phyloP scores from a whole-genome alignment of 495 filamentous ascomycete species.

The Trichoderma erinaceum region DNA sequence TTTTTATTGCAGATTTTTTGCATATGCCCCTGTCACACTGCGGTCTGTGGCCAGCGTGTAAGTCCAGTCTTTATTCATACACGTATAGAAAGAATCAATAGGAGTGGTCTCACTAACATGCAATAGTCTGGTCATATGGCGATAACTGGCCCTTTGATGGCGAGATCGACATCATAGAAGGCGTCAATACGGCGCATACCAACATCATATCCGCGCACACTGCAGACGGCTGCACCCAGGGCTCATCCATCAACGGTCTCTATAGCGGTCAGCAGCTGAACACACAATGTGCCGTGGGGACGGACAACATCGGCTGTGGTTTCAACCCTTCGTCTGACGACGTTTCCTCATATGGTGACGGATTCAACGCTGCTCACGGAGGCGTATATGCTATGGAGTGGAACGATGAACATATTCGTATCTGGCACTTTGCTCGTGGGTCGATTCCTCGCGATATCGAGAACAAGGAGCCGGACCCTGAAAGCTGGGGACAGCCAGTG shows the following conservation, averaged over 20 bases:
- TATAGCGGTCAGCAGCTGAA: not conserved
- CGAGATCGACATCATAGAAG: constrained; percentile 88
- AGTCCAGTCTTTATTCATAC: constrained; percentile 12
- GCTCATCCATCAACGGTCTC: not conserved
- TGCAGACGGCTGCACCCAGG: not conserved
- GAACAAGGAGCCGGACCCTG: constrained; percentile 53
- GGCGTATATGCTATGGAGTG: constrained; percentile 59
- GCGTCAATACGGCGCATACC: constrained; percentile 22
- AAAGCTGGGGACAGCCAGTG: constrained; percentile 60
- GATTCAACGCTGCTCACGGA: constrained; percentile 13
- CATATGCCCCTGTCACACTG: constrained; percentile 65
- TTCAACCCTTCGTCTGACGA: not conserved
- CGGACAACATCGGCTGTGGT: constrained; percentile 14
- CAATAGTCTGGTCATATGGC: constrained; percentile 59
- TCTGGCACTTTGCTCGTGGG: constrained; percentile 65
- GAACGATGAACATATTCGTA: constrained; percentile 54
- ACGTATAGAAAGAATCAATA: not conserved
- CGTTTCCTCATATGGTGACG: not conserved
- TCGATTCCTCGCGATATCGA: constrained; percentile 43
- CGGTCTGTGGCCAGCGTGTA: constrained; percentile 52
- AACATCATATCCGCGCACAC: constrained; percentile 16
- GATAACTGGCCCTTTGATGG: constrained; percentile 69
- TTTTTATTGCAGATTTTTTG: constrained; percentile 65
- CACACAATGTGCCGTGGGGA: constrained; percentile 9
- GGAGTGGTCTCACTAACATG: not conserved